phyloP scores from a whole-genome alignment of 1,284 basidiomycete genomes.

The Pyrrhoderma lamaoense region DNA sequence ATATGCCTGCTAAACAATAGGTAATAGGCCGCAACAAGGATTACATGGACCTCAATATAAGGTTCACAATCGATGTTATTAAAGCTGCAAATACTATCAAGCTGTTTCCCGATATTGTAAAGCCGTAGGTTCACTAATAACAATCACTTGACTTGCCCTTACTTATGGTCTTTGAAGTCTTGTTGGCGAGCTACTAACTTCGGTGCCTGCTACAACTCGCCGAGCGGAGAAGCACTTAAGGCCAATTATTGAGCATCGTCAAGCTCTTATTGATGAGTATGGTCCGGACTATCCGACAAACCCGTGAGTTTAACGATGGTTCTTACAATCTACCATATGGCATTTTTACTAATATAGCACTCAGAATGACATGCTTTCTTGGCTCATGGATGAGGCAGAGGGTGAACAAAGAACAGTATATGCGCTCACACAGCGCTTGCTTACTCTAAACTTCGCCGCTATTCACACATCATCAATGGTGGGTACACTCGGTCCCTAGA shows the following conservation, averaged over 20 bases:
- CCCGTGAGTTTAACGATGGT: slow-evolving; percentile 28
- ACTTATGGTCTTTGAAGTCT: not conserved
- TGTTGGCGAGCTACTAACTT: slow-evolving; percentile 8
- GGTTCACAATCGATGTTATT: slow-evolving; percentile 3
- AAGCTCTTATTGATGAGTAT: slow-evolving; percentile 25
- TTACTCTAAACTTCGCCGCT: slow-evolving; percentile 33
- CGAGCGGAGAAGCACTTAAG: slow-evolving; percentile 25
- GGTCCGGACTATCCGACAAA: slow-evolving; percentile 32
- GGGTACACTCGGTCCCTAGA: not conserved
- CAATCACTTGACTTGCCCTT: not conserved
- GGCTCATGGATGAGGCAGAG: slow-evolving; percentile 37
- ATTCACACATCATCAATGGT: slow-evolving; percentile 34
- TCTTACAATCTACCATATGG: not conserved
- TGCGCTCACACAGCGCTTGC: slow-evolving; percentile 28
- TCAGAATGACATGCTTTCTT: slow-evolving; percentile 38
- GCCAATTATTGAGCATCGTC: slow-evolving; percentile 34
- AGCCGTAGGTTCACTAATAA: slow-evolving; percentile 4
- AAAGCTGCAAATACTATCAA: slow-evolving; percentile 10
- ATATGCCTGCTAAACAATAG: not conserved
- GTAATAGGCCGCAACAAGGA: slow-evolving; percentile 10
- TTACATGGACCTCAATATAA: slow-evolving; percentile 6
- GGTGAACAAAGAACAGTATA: slow-evolving; percentile 26
- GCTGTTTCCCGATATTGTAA: slow-evolving; percentile 5
- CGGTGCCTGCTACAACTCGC: slow-evolving; percentile 6
- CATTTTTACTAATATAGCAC: not conserved